phyloP scores from a whole-genome alignment of 1,139 yeast species.

The Nadsonia commutata region DNA sequence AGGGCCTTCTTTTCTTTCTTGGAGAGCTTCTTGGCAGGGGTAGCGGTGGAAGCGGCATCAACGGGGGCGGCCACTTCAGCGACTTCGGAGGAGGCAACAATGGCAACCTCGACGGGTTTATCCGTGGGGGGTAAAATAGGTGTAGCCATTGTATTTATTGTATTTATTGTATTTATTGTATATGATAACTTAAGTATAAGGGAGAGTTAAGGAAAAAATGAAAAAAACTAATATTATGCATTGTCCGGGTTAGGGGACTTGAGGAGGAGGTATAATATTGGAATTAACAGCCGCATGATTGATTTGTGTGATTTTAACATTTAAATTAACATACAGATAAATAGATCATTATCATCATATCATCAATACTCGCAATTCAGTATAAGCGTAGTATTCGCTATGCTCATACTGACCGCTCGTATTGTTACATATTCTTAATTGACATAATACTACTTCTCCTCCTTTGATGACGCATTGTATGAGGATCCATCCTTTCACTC shows the following conservation, averaged over 20 bases:
- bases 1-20: conserved; percentile 6
- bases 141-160: background rate
- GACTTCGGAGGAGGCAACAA: background rate
- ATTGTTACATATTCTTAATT: background rate
- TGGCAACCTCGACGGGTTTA: background rate
- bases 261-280: too few relatives aligned
- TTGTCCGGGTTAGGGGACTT: too few relatives aligned
- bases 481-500: conserved; percentile 62
- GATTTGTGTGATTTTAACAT: too few relatives aligned
- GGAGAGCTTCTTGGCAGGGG: conserved; percentile 1
- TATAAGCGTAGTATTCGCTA: too few relatives aligned
- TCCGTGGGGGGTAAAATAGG: background rate
- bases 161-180: background rate
- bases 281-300: too few relatives aligned
- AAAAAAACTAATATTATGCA: background rate
- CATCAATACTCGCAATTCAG: too few relatives aligned
- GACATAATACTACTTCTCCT: conserved; percentile 26
- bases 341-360: too few relatives aligned
- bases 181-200: too few relatives aligned
- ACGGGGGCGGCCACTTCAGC: background rate
- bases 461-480: conserved; percentile 74
- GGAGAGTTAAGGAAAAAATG: background rate
- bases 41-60: background rate
- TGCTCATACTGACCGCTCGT: too few relatives aligned
- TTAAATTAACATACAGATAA: too few relatives aligned